These are phyloP conservation scores for Nannizziopsis arthrosporioides DNA, from an alignment of 2,329 filamentous ascomycete species.

Conservation along the genomic window DNA sequence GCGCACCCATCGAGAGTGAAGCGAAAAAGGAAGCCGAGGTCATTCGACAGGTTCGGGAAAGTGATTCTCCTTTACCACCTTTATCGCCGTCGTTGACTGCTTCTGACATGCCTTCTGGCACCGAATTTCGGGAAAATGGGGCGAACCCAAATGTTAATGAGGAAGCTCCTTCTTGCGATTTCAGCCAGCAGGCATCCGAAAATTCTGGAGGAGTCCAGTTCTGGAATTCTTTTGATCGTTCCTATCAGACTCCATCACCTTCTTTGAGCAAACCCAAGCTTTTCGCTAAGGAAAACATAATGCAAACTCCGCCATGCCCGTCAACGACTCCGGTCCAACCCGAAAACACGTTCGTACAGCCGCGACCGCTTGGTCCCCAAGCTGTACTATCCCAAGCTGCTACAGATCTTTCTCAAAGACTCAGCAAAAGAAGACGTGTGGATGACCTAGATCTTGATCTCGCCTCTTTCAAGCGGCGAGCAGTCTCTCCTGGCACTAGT, in stretches of 20 bases:
- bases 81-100: conserved; percentile 39
- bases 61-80: conserved; percentile 52
- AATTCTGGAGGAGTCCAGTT: conserved; percentile 62
- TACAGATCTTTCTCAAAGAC: conserved; percentile 10
- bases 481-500: conserved; percentile 83
- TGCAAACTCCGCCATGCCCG: conserved; percentile 32
- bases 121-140: conserved; percentile 15
- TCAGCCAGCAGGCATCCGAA: conserved; percentile 61
- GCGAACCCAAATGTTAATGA: conserved; percentile 20
- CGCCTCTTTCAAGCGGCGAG: conserved; percentile 75
- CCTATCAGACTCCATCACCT: conserved; percentile 54
- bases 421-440: conserved; percentile 58
- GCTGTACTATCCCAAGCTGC: conserved; percentile 7
- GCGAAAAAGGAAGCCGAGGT: conserved; percentile 87
- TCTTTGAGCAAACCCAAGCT: conserved; percentile 20
- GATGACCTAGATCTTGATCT: conserved; percentile 79
- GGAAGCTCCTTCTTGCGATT: conserved; percentile 49
- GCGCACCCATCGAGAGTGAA: conserved; percentile 76
- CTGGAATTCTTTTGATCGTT: conserved; percentile 69
- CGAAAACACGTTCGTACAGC: conserved; percentile 11
- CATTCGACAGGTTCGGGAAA: conserved; percentile 86
- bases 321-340: conserved; percentile 5
- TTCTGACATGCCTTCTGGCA: neutral
- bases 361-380: conserved; percentile 16
- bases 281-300: conserved; percentile 31